Evolutionary conservation across 306 rosid species (phyloP).

Genomic region (Adenanthera pavonina): DNA sequence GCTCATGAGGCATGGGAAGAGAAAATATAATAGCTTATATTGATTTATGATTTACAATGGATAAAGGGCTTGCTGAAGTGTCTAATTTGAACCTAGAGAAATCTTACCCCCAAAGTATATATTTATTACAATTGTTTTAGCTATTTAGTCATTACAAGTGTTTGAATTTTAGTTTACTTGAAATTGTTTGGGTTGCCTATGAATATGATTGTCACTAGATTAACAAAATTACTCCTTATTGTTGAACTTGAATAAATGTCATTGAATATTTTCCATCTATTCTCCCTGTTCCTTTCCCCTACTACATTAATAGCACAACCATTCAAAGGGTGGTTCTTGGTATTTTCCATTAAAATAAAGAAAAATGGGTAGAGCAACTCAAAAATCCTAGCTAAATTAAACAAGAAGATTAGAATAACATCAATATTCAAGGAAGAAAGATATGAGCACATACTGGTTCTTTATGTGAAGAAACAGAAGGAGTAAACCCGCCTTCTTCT

Average conservation of each 20-base stretch:
- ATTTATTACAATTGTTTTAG: neutral
- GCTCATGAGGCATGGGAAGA: neutral
- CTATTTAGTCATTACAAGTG: neutral
- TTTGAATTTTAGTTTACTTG: neutral
- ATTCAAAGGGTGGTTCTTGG: neutral
- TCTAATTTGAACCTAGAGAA: no score
- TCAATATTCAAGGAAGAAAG: constrained; percentile 27
- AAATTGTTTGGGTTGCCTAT: neutral
- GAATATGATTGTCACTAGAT: neutral
- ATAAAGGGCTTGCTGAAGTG: no score
- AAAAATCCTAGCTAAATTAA: constrained; percentile 24
- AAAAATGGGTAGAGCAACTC: neutral
- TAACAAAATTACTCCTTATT: neutral
- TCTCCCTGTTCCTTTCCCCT: neutral
- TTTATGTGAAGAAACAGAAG: constrained; percentile 97
- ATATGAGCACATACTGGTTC: constrained; percentile 73
- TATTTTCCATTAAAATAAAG: neutral
- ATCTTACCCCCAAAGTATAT: neutral
- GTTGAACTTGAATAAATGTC: neutral
- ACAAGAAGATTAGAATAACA: constrained; percentile 9
- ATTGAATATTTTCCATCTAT: neutral
- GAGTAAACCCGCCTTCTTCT: constrained; percentile 92
- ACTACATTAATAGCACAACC: neutral
- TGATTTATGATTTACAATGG: neutral
- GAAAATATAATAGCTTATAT: neutral